Conservation (phyloP, 2,329 filamentous ascomycete genomes). For the Beauveria varroae region DNA sequence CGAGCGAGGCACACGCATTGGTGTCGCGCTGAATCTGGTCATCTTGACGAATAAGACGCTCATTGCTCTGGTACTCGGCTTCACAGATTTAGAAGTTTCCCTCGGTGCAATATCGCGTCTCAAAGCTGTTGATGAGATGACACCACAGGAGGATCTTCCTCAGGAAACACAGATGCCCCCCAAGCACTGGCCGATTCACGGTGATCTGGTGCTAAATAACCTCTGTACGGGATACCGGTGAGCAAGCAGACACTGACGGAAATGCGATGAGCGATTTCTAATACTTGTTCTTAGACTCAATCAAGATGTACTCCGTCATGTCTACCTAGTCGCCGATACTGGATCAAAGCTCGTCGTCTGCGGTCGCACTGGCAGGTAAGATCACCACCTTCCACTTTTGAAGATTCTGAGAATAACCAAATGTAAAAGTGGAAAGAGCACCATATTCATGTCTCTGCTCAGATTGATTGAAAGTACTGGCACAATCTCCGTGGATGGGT, state of each 20-base stretch:
- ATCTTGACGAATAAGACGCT: conserved; percentile 18
- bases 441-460: conserved; percentile 15
- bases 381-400: no score
- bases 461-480: conserved; percentile 17
- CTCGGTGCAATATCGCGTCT: conserved; percentile 19
- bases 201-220: conserved; percentile 13
- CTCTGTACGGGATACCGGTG: conserved; percentile 16
- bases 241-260: background rate
- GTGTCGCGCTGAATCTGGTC: conserved; percentile 20
- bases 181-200: conserved; percentile 16
- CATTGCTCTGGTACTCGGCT: conserved; percentile 16
- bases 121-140: conserved; percentile 14
- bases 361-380: conserved; percentile 20
- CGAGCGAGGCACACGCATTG: conserved; percentile 15
- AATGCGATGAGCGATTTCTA: background rate
- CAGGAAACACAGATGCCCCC: conserved; percentile 6
- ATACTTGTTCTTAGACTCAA: background rate
- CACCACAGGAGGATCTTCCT: conserved; percentile 12
- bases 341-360: conserved; percentile 19
- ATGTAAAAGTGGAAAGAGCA: conserved; percentile 20
- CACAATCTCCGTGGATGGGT: conserved; percentile 22
- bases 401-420: conserved; percentile 13
- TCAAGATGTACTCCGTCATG: conserved; percentile 13
- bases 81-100: conserved; percentile 18
- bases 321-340: conserved; percentile 14